phyloP scores from a whole-genome alignment of 805 yeast species.

The Pichia manshurica region DNA sequence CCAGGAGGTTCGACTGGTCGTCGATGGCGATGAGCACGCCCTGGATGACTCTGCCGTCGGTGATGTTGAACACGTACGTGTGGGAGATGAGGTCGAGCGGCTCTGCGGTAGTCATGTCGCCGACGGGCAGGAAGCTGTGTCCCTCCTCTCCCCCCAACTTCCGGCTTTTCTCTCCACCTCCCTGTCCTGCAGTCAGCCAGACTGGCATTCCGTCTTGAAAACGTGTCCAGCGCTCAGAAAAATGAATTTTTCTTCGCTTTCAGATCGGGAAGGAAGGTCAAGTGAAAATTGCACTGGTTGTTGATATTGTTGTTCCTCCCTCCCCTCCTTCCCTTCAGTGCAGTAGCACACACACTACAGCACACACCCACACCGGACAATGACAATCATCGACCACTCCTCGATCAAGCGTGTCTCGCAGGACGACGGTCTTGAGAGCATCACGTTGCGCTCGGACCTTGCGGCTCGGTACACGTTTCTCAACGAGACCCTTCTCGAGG shows the following conservation, averaged over 20 bases:
- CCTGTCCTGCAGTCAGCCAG: too few relatives aligned
- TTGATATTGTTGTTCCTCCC: background rate
- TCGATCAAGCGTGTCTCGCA: constrained; percentile 23
- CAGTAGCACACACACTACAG: background rate
- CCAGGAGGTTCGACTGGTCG: constrained; percentile 36
- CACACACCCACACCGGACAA: background rate
- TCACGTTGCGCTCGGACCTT: constrained; percentile 31
- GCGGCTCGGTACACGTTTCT: constrained; percentile 31
- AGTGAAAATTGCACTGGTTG: too few relatives aligned
- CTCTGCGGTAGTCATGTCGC: background rate
- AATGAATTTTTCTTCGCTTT: too few relatives aligned
- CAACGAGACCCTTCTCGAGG: constrained; percentile 27
- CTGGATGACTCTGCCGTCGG: constrained; percentile 29
- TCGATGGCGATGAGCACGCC: constrained; percentile 41
- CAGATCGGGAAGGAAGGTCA: too few relatives aligned
- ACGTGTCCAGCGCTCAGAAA: too few relatives aligned
- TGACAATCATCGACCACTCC: constrained; percentile 22
- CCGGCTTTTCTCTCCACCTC: too few relatives aligned
- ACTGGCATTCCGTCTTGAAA: too few relatives aligned
- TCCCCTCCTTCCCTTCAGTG: background rate
- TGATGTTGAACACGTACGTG: constrained; percentile 23
- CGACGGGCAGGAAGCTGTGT: too few relatives aligned
- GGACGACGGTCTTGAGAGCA: constrained; percentile 22
- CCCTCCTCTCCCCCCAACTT: too few relatives aligned
- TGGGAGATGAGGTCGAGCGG: constrained; percentile 32